These are phyloP conservation scores for Saccharomycopsis sp. DNA, from an alignment of 805 yeast species.

Conservation along the genomic window DNA sequence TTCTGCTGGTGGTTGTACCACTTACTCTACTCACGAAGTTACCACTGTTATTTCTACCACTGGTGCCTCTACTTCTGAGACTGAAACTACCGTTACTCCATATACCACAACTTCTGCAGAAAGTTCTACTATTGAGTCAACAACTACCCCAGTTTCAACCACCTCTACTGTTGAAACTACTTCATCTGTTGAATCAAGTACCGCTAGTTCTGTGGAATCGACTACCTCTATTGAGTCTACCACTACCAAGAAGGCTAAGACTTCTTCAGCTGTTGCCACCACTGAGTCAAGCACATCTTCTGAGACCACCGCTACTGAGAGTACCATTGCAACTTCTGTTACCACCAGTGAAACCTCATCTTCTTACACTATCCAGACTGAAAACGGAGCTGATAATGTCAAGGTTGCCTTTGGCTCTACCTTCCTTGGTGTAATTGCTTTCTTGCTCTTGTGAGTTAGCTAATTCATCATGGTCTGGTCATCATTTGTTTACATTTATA, in stretches of 20 bases:
- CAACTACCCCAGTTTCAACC: slow-evolving; percentile 4
- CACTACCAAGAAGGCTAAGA: not conserved
- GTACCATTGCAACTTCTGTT: not conserved
- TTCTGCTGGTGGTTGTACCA: slow-evolving; percentile 4
- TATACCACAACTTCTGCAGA: slow-evolving; percentile 1
- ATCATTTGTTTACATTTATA: not conserved
- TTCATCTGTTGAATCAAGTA: not conserved
- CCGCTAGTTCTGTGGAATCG: not conserved
- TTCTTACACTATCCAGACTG: not conserved
- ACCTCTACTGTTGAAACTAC: not conserved
- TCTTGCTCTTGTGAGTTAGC: slow-evolving; percentile 1
- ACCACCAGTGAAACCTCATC: not conserved
- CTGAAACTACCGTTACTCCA: slow-evolving; percentile 5
- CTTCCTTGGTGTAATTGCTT: slow-evolving; percentile 1
- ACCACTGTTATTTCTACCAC: slow-evolving; percentile 1
- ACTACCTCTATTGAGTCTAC: slow-evolving; percentile 5
- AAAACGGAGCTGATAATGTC: not conserved
- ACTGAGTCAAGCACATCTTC: not conserved
- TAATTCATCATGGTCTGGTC: not conserved
- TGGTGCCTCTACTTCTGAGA: not conserved
- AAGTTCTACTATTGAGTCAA: not conserved
- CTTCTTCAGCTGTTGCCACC: not conserved
- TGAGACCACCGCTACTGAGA: not conserved
- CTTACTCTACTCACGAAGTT: slow-evolving; percentile 2
- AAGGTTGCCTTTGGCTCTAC: slow-evolving; percentile 3